Conservation (phyloP, 164 flowering plant species). For the Nymphaea thermarum region DNA sequence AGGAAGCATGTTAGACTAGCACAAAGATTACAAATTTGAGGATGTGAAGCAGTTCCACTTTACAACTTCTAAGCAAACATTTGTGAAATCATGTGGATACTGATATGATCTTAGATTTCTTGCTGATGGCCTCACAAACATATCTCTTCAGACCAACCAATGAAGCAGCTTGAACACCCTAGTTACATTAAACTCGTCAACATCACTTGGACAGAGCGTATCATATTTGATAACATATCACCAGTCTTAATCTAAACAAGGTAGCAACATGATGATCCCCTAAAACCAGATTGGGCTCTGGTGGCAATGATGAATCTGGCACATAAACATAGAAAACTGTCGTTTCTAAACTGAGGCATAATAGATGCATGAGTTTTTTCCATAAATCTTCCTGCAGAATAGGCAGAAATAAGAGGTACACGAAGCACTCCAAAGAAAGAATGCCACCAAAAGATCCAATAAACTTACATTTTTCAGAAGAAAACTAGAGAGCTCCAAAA, state of each 20-base stretch:
- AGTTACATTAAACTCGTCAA: no score
- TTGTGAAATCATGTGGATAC: no score
- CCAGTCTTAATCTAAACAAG: slow-evolving; percentile 15
- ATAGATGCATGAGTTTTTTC: slow-evolving; percentile 26
- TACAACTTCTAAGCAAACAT: no score
- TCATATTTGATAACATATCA: slow-evolving; percentile 2
- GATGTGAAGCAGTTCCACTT: no score
- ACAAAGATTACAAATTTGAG: no score
- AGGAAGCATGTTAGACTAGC: no score
- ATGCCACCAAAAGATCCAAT: background rate
- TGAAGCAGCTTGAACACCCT: no score
- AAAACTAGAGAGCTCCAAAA: slow-evolving; percentile 40
- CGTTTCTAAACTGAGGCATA: slow-evolving; percentile 31
- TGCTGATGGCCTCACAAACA: no score
- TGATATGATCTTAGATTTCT: slow-evolving; percentile 4
- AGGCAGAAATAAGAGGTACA: background rate
- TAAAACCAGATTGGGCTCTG: background rate
- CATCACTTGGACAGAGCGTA: no score
- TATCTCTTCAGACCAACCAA: no score
- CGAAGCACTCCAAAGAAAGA: background rate
- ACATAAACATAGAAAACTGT: slow-evolving; percentile 21
- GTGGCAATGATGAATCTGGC: background rate
- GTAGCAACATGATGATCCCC: slow-evolving; percentile 6
- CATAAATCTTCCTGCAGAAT: slow-evolving; percentile 42
- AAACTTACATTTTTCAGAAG: slow-evolving; percentile 34